phyloP scores from a whole-genome alignment of 371 early-diverging fungal species.

The Rhizoclosmatium hyalinum region DNA sequence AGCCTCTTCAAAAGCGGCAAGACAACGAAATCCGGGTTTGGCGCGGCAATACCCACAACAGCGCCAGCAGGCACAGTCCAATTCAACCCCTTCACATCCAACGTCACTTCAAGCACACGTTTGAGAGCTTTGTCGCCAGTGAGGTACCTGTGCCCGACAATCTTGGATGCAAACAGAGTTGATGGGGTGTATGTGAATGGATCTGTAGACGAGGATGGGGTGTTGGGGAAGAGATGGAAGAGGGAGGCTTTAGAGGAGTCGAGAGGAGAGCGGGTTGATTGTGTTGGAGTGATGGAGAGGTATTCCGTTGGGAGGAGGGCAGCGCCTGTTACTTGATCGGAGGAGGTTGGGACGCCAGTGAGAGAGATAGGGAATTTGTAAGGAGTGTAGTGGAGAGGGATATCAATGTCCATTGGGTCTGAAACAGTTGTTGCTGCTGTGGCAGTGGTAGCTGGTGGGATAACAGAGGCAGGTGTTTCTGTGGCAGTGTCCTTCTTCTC shows the following conservation, averaged over 20 bases:
- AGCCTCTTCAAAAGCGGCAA: conserved; percentile 44
- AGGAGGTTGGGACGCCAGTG: neutral
- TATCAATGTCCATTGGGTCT: conserved; percentile 18
- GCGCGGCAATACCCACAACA: conserved; percentile 82
- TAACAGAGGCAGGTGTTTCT: neutral
- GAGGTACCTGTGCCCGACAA: conserved; percentile 35
- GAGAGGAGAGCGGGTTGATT: neutral
- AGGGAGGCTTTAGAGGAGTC: neutral
- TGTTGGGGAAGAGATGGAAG: conserved; percentile 11
- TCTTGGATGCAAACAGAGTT: conserved; percentile 19
- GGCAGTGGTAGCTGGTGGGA: neutral
- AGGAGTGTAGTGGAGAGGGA: conserved; percentile 10
- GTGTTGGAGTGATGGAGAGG: neutral
- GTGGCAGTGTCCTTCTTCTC: neutral
- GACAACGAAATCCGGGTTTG: conserved; percentile 65
- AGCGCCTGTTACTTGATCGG: neutral
- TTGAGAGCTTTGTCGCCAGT: conserved; percentile 43
- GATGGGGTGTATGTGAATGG: conserved; percentile 13
- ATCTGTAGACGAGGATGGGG: neutral
- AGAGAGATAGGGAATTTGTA: neutral
- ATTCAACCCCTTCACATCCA: conserved; percentile 61
- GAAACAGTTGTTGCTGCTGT: conserved; percentile 16
- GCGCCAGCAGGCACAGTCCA: conserved; percentile 76
- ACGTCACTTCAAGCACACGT: conserved; percentile 71
- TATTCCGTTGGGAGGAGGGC: conserved; percentile 12